Percentiles rank a stretch among this genome's conserved stretches.
phyloP scores from a whole-genome alignment of 257 asterid genomes.

The Gentiana dahurica region DNA sequence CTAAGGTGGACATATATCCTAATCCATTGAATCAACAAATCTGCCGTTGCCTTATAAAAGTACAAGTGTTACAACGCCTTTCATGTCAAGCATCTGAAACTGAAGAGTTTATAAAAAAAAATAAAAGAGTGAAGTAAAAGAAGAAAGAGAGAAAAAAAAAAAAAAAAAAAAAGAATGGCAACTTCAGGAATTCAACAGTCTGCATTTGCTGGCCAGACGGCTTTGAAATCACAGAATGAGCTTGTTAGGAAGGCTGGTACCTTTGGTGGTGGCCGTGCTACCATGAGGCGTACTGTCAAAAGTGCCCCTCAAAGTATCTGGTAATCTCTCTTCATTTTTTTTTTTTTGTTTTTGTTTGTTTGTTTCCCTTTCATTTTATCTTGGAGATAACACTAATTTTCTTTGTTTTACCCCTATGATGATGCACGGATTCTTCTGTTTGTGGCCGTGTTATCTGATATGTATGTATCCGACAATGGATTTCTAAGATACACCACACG shows the following conservation, averaged over 20 bases:
- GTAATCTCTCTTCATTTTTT: slow-evolving; percentile 17
- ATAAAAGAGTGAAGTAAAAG: not conserved
- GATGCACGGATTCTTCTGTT: not conserved
- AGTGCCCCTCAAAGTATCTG: slow-evolving; percentile 82
- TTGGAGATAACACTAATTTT: not conserved
- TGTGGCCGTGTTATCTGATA: too few relatives aligned
- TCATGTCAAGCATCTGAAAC: slow-evolving; percentile 4
- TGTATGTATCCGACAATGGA: too few relatives aligned
- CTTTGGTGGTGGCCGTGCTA: slow-evolving; percentile 48
- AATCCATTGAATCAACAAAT: slow-evolving; percentile 23
- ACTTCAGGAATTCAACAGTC: slow-evolving; percentile 63
- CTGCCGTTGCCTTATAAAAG: slow-evolving; percentile 13
- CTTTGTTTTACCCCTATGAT: not conserved
- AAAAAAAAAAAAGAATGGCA: slow-evolving; percentile 33
- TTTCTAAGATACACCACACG: too few relatives aligned
- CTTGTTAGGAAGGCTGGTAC: slow-evolving; percentile 48
- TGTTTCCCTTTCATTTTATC: not conserved
- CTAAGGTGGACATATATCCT: slow-evolving; percentile 26
- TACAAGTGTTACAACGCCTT: not conserved
- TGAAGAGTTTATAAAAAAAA: not conserved
- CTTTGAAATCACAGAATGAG: slow-evolving; percentile 58
- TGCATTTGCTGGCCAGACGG: slow-evolving; percentile 61
- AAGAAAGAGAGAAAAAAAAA: not conserved
- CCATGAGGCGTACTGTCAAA: slow-evolving; percentile 91
- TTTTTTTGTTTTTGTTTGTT: too few relatives aligned